phyloP scores from a whole-genome alignment of 2,329 filamentous ascomycete genomes.

The Calonectria hawksworthii region DNA sequence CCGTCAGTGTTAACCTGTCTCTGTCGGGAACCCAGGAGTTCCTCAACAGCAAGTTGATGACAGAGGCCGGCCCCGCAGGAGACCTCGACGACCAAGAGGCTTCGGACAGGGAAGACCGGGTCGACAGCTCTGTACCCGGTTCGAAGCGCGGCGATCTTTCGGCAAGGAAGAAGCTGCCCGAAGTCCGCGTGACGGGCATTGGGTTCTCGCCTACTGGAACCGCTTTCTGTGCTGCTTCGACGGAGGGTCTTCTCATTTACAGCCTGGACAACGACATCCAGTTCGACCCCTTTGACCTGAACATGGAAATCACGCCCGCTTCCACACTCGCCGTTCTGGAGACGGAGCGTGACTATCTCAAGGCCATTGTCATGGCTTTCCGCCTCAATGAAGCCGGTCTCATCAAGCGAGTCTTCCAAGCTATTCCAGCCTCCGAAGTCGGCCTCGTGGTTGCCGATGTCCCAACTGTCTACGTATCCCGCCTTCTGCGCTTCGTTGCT shows the following conservation, averaged over 20 bases:
- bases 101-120: slow-evolving; percentile 88
- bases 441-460: slow-evolving; percentile 82
- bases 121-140: slow-evolving; percentile 85
- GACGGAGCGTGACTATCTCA: slow-evolving; percentile 83
- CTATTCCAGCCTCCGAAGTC: slow-evolving; percentile 82
- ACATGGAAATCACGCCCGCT: slow-evolving; percentile 92
- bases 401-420: slow-evolving; percentile 88
- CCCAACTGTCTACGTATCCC: slow-evolving; percentile 87
- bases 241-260: slow-evolving; percentile 94
- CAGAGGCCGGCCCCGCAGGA: slow-evolving; percentile 87
- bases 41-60: slow-evolving; percentile 91
- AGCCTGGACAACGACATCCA: slow-evolving; percentile 86
- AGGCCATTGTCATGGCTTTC: slow-evolving; percentile 97
- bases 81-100: slow-evolving; percentile 91
- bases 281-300: slow-evolving; percentile 97
- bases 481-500: slow-evolving; percentile 88
- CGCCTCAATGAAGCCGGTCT: slow-evolving; percentile 89
- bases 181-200: slow-evolving; percentile 87
- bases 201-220: slow-evolving; percentile 91
- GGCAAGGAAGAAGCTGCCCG: slow-evolving; percentile 79
- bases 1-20: slow-evolving; percentile 95
- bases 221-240: slow-evolving; percentile 94
- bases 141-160: slow-evolving; percentile 89
- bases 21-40: slow-evolving; percentile 97
- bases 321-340: slow-evolving; percentile 80